Conservation (phyloP, 495 filamentous ascomycete genomes). For the Gamarada debralockiae region DNA sequence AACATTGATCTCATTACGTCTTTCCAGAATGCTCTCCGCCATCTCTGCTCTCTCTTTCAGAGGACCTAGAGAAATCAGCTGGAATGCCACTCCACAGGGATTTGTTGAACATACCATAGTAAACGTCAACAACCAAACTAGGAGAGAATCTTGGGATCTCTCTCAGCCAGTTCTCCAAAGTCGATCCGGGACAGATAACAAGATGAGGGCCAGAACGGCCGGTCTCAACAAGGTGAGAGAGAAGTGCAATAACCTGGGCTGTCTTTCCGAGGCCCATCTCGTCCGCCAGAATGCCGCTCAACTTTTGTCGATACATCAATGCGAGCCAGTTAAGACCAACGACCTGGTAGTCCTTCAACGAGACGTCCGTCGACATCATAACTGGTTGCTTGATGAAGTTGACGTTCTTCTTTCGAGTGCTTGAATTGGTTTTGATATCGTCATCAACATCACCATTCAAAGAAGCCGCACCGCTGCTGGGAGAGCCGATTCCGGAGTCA, state of each 20-base stretch:
- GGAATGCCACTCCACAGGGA: background rate
- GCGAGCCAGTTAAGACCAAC: constrained; percentile 93
- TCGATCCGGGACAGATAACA: constrained; percentile 87
- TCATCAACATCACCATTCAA: constrained; percentile 49
- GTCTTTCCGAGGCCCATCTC: constrained; percentile 99
- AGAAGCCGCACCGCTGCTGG: constrained; percentile 44
- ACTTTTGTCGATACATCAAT: constrained; percentile 68
- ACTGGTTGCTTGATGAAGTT: constrained; percentile 65
- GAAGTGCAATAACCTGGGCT: constrained; percentile 90
- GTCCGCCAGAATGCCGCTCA: constrained; percentile 89
- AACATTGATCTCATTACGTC: constrained; percentile 67
- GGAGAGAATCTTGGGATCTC: constrained; percentile 91
- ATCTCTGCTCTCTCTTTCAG: constrained; percentile 61
- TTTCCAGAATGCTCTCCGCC: constrained; percentile 59
- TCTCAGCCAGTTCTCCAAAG: constrained; percentile 89
- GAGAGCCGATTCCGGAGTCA: constrained; percentile 76
- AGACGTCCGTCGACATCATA: constrained; percentile 64
- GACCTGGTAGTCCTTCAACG: constrained; percentile 88
- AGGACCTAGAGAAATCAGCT: constrained; percentile 26
- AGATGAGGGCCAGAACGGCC: constrained; percentile 73
- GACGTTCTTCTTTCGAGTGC: constrained; percentile 29
- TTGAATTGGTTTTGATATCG: constrained; percentile 27
- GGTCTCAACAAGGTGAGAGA: constrained; percentile 72
- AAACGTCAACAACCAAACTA: constrained; percentile 66
- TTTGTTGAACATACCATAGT: constrained; percentile 54